Evolutionary conservation across 306 rosid genomes (phyloP).

Genomic region (Cyclanthera cordifolia): DNA sequence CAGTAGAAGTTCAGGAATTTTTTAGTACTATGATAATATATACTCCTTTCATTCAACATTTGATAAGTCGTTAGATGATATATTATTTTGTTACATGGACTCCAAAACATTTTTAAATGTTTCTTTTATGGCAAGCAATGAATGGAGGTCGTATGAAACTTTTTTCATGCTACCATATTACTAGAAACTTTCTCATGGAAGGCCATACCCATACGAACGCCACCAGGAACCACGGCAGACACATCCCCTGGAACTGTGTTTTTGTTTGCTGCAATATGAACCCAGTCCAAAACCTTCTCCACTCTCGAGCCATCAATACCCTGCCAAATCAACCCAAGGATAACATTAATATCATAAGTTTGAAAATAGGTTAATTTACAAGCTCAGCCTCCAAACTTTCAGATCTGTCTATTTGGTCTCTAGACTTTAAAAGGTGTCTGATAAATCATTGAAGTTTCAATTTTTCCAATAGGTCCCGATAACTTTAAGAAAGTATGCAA

Average conservation of each 20-base stretch:
- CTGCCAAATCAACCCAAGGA: constrained; percentile 27
- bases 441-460: not conserved
- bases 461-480: no score
- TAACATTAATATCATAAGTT: not conserved
- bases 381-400: not conserved
- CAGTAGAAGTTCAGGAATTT: not conserved
- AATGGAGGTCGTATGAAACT: not conserved
- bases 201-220: constrained; percentile 79
- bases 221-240: constrained; percentile 98
- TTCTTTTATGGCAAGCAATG: not conserved
- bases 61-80: no score
- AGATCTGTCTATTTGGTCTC: not conserved
- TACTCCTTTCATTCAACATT: not conserved
- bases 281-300: constrained; percentile 80
- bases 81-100: not conserved
- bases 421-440: not conserved
- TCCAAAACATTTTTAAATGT: no score
- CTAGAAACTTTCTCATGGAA: no score
- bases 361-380: not conserved
- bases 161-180: no score
- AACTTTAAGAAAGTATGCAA: no score
- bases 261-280: constrained; percentile 88
- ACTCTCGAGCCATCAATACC: constrained; percentile 95
- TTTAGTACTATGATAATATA: not conserved
- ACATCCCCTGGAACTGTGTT: constrained; percentile 96